Evolutionary conservation across 2,329 filamentous ascomycete species (phyloP).

Genomic region (Fusarium udum): DNA sequence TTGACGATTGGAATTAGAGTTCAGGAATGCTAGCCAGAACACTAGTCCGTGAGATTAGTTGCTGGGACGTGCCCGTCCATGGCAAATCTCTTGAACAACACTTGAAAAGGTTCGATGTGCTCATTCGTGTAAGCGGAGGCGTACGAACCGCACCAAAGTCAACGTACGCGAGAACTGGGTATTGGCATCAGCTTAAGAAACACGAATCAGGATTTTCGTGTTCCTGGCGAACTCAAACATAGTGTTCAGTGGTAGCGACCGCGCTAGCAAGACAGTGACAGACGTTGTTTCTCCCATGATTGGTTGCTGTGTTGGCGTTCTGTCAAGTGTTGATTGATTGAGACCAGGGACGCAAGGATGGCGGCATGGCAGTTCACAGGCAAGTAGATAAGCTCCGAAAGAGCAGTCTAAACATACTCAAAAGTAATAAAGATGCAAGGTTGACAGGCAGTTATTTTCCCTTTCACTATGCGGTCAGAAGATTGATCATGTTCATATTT

Average conservation of each 20-base stretch:
- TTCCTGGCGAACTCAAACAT: neutral
- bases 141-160: too few species aligned
- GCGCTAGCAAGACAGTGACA: neutral
- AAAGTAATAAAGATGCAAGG: too few species aligned
- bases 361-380: neutral
- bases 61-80: too few species aligned
- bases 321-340: rapidly evolving
- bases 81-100: neutral
- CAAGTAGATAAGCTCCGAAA: neutral
- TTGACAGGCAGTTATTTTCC: too few species aligned
- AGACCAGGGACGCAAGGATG: rapidly evolving
- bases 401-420: neutral
- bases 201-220: rapidly evolving
- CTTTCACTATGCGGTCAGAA: neutral
- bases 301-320: neutral
- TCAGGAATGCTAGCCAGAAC: rapidly evolving
- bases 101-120: neutral
- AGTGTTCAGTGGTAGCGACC: neutral
- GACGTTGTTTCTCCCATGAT: neutral
- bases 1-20: rapidly evolving
- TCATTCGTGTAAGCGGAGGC: rapidly evolving
- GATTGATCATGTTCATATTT: neutral
- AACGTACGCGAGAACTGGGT: rapidly evolving
- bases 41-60: neutral
- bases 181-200: rapidly evolving